Conservation (phyloP, 345 rosid genomes). For the Citrus inodora region DNA sequence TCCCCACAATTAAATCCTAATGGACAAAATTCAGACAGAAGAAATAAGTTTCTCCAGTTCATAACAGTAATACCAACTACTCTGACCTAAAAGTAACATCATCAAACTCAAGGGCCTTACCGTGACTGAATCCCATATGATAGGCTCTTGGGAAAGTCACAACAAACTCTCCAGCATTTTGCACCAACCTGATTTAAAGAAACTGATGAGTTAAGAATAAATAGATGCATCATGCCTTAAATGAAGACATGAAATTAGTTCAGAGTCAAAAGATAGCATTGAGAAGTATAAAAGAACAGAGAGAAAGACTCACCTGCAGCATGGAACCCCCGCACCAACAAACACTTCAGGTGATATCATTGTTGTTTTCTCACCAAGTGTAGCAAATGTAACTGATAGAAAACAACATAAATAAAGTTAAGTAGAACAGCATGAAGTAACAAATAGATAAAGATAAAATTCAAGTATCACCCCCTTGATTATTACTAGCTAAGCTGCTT, state of each 20-base stretch:
- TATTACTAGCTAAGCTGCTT: not conserved
- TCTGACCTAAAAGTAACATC: not conserved
- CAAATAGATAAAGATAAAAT: slow-evolving; percentile 9
- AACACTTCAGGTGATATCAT: slow-evolving; percentile 98
- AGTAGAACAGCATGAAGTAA: not conserved
- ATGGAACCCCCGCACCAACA: slow-evolving; percentile 82
- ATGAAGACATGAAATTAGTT: not conserved
- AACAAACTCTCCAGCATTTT: slow-evolving; percentile 91
- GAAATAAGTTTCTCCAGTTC: not conserved
- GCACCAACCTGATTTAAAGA: slow-evolving; percentile 65
- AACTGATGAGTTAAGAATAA: slow-evolving; percentile 11
- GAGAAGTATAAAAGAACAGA: slow-evolving; percentile 20
- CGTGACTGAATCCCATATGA: slow-evolving; percentile 99
- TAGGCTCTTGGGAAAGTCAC: slow-evolving; percentile 98
- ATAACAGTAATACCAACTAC: not conserved
- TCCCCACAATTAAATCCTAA: slow-evolving; percentile 94
- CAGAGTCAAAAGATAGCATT: slow-evolving; percentile 2
- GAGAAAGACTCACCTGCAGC: slow-evolving; percentile 74
- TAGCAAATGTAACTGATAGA: slow-evolving; percentile 69
- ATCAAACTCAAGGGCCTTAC: slow-evolving; percentile 35
- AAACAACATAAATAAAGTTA: slow-evolving; percentile 10
- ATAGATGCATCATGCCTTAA: not conserved
- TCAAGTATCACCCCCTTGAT: not conserved
- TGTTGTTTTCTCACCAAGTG: slow-evolving; percentile 97
- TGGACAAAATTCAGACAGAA: slow-evolving; percentile 10